Base-by-base conservation (phyloP, 495 filamentous ascomycete species). In the Xylaria intraflava region DNA sequence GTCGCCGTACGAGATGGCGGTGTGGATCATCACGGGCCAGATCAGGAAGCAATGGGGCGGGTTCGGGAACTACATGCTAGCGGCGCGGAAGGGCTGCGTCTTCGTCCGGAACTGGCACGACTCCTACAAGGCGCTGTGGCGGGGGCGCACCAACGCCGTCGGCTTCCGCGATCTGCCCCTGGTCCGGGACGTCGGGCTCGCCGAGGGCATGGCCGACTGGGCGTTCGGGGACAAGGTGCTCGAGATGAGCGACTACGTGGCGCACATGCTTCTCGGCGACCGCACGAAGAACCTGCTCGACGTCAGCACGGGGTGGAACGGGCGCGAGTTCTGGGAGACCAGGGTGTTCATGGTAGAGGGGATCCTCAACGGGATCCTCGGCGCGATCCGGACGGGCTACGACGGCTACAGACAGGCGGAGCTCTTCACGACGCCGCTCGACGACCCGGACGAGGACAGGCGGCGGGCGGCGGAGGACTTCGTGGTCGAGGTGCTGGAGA, bases 61-160 rank as follows among this genome's bases (percentile, higher is more conserved):
- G 23, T 68, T 71, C 41, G 59, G 60, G 14, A 75, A 73, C 57
- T 66, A 69, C 46, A 69, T 73, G 51, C 55, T 73, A 9, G 67
- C 69, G 6, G 65, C 64, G 11, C 57, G 62, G 22, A 67, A 66
- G 33, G 65, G 66, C 0, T 65, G 68, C 47, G 22, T 55, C 0
- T 69, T 71, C 41, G 61, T 74, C 48, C 58, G 60, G 42, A 62
- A 64, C 48, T 73, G 71, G 71, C 68, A 72, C 36, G 27, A 60
- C 9, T 50, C 68, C 10, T 71, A 65, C 57, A 49, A 62, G 6
- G 53, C 64, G 24, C 36, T 72, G 6, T 72, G 71, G 71, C 53
- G 57, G 27, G 62, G 55, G 2, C 59, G 49, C 12, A 69, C 62
- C 2, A 60, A 67, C 45, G 52, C 54, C 19, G 46, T 44, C 0